Base-by-base conservation (phyloP, 495 filamentous ascomycete species). In the Hypoxylon cercidicola region DNA sequence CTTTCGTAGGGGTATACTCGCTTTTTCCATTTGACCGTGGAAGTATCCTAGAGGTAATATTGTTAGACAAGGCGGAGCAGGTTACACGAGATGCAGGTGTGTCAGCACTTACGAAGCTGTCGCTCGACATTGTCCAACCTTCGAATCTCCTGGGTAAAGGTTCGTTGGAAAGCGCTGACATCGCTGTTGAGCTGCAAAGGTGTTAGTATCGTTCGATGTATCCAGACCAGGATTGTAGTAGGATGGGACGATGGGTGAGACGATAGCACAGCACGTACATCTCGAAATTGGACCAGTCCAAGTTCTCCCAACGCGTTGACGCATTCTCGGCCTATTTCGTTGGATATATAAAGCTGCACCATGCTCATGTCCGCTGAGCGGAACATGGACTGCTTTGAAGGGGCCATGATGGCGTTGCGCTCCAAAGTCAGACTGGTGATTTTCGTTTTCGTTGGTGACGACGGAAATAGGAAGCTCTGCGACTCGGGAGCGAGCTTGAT, bases 331-430 rank as follows among this genome's bases (percentile, higher is more conserved):
- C 96, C 93, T 62, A 98, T 97, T 82, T 99, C 95, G 70, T 97
- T 97, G 64, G 95, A 91, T 71, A 98, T 93, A 80, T 97, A 99
- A 69, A 99, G 89, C 86, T 98, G 95, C 75, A 96, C 96, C 87
- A 99, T 88, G 85, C 93, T 96, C 95, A 99, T 99, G 79, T 98
- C 93, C 90, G 93, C 89, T 74, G 96, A 98, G 83, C 96, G 95
- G 90, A 99, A 97, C 82, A 97, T 89, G 78, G 92, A 96, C 79
- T 98, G 93, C 80, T 90, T 81, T 69, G 77, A 72, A 65, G 81
- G 78, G 71, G 78, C 84, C 84, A 86, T 86, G 48, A 69, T 62
- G 70, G 69, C 62, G 58, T 39, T 52, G 54, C 20, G 39, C 71
- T 71, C 48, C 68, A 62, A 68, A 63, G 54, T 19, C 51, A 66